Percentiles rank a stretch among this genome's conserved stretches.
Evolutionary conservation across 352 stramenopile genomes (phyloP).

Genomic region (Phytopythium oedochilum): DNA sequence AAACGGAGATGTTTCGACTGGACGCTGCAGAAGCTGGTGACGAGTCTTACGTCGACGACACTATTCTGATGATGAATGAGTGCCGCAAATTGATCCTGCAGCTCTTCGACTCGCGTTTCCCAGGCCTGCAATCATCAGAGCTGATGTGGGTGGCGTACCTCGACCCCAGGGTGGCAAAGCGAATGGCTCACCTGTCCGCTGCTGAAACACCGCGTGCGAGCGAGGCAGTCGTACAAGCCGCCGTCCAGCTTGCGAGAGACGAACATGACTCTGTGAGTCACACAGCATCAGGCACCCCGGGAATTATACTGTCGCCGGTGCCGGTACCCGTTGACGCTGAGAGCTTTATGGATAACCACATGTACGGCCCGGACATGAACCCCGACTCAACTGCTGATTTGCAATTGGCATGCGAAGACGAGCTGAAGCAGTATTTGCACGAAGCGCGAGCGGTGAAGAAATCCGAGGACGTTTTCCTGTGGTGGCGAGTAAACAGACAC

Average conservation of each 20-base stretch:
- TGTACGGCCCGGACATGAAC: not conserved
- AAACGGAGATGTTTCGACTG: conserved; percentile 5
- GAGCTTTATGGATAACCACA: not conserved
- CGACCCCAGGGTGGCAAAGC: not conserved
- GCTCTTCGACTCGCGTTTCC: conserved; percentile 5
- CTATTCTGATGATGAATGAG: conserved; percentile 11
- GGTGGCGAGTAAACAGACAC: not conserved
- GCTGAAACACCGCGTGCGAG: not conserved
- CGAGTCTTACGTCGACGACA: conserved; percentile 2
- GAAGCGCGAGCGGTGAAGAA: not conserved
- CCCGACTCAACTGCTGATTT: not conserved
- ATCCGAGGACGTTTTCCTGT: not conserved
- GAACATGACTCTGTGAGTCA: not conserved
- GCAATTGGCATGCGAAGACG: not conserved
- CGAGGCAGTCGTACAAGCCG: not conserved
- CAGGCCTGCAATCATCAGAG: not conserved
- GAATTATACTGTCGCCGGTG: not conserved
- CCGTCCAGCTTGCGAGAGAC: not conserved
- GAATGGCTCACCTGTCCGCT: not conserved
- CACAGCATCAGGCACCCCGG: not conserved
- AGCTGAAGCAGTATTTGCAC: conserved; percentile 6
- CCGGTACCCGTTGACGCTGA: no score
- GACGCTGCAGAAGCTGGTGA: not conserved
- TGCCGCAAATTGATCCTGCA: not conserved
- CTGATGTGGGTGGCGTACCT: conserved; percentile 2